Evolutionary conservation across 176 grass and related monocot genomes (phyloP), one percentile per base, ranked within the genome.

Genomic region (Dactylis glomerata): DNA sequence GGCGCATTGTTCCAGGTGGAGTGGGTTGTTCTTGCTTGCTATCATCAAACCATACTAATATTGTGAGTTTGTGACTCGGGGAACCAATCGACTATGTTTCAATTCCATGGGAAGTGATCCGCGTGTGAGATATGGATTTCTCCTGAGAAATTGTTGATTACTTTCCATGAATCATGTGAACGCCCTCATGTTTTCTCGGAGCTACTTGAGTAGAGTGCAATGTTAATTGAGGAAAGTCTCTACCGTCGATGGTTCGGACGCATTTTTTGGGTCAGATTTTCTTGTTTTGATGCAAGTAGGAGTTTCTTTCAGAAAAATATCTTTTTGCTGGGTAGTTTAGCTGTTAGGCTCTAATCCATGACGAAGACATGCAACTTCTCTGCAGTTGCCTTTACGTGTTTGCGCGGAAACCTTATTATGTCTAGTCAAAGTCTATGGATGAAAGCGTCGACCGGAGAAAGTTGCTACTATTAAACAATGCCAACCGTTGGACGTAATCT

Each of bases 401-500:
- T 86, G 62, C 51, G 10, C 59, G 11, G 80, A 27, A 58, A 57
- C 55, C 67, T 79, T 74, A 78, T 41, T 27, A n/a, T 84, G 19
- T 68, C 14, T 72, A 65, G 83, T 78, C 88, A 86, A 90, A 90
- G 83, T 85, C 83, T 71, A 69, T 51, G 56, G 30, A 42, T 70
- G 59, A 61, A 82, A 82, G 85, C 79, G 83, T 85, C 75, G 36
- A 84, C 79, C 36, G 72, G 68, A 75, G 68, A 89, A 84, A 89
- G 76, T 37, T 67, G 54, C 46, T 38, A 64, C 68, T 47, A 44
- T 71, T 28, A 70, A 61, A 62, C 61, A 42, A 73, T 50, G 61
- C 23, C 70, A 40, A 9, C 61, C 52, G 17, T 81, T 67, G 38
- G 71, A 85, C 78, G 59, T 85, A 75, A 85, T 77, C 38, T 83